phyloP scores from a whole-genome alignment of 2,329 filamentous ascomycete species.

The Gaeumannomyces tritici region DNA sequence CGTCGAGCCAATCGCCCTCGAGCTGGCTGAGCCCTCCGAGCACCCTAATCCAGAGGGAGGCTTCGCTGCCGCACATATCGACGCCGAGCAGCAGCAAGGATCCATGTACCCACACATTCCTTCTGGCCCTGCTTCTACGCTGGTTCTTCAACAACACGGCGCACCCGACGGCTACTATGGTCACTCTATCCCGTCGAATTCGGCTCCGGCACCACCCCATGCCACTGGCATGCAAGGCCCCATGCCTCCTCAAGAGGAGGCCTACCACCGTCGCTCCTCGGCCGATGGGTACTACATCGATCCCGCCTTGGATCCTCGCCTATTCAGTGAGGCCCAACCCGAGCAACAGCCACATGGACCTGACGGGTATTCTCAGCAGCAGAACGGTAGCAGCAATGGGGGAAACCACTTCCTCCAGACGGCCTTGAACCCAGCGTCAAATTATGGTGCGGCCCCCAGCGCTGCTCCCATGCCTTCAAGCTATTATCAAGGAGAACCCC shows the following conservation, averaged over 20 bases:
- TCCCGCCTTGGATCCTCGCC: constrained; percentile 9
- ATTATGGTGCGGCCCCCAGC: not conserved
- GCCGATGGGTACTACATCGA: not conserved
- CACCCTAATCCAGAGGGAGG: no score
- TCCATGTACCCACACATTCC: not conserved
- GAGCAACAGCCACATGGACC: not conserved
- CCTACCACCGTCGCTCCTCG: not conserved
- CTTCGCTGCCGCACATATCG: not conserved
- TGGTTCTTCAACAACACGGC: not conserved
- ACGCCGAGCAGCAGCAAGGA: not conserved
- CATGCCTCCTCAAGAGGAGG: not conserved
- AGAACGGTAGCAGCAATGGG: constrained; percentile 1
- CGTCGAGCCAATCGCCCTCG: not conserved
- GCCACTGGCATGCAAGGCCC: not conserved
- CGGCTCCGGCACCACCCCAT: not conserved
- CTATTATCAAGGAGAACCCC: not conserved
- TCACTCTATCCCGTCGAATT: not conserved
- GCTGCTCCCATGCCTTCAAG: not conserved
- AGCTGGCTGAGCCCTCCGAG: not conserved
- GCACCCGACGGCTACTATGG: not conserved
- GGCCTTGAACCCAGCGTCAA: constrained; percentile 6
- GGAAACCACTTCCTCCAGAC: constrained; percentile 7
- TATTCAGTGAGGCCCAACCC: constrained; percentile 9
- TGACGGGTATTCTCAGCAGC: not conserved
- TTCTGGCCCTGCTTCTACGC: not conserved